Conservation (phyloP, 371 early-diverging fungal species). For the Mucor velutinosus region DNA sequence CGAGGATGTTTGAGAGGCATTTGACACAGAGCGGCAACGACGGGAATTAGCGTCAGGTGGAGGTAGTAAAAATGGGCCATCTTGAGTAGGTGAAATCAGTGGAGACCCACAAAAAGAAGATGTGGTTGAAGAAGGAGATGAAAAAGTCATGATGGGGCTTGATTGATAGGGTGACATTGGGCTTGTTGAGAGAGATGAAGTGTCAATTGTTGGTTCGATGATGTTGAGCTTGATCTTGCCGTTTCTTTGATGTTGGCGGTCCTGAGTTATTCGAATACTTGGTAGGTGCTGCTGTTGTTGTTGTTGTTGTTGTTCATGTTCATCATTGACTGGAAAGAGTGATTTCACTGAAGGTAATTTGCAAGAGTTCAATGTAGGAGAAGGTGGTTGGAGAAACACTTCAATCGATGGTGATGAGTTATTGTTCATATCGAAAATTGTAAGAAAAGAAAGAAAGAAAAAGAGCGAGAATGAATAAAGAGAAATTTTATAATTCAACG, state of each 20-base stretch:
- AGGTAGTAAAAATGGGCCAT: constrained; percentile 13
- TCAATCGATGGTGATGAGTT: constrained; percentile 14
- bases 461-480: neutral
- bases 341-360: constrained; percentile 19
- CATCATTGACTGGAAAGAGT: constrained; percentile 7
- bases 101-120: constrained; percentile 16
- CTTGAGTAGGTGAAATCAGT: constrained; percentile 13
- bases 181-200: constrained; percentile 7
- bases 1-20: constrained; percentile 13
- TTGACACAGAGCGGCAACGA: constrained; percentile 14
- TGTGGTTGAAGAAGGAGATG: constrained; percentile 17
- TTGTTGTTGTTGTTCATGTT: neutral
- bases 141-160: constrained; percentile 22
- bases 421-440: neutral
- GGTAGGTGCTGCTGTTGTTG: neutral
- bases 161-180: constrained; percentile 18
- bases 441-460: neutral
- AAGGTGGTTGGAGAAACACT: constrained; percentile 25
- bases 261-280: constrained; percentile 9
- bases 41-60: constrained; percentile 13
- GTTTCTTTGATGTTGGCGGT: neutral
- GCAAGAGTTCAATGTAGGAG: constrained; percentile 11
- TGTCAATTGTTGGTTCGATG: constrained; percentile 16
- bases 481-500: neutral
- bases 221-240: constrained; percentile 6